Evolutionary conservation across 108 stramenopile genomes (phyloP).

Genomic region (Nitzschia sp.): DNA sequence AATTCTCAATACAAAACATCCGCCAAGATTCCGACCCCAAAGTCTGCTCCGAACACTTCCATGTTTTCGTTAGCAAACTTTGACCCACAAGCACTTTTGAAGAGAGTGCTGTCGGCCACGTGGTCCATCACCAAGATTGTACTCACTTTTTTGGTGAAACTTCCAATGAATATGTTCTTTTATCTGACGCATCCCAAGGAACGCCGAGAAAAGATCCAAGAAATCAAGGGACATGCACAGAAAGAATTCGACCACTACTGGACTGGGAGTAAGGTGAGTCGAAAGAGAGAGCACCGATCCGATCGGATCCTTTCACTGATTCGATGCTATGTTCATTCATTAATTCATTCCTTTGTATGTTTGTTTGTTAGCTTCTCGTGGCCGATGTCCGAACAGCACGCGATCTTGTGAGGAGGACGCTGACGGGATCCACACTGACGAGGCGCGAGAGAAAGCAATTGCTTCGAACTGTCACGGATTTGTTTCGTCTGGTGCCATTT

Average conservation of each 20-base stretch:
- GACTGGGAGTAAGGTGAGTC: conserved; percentile 88
- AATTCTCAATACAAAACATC: conserved; percentile 13
- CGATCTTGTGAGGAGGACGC: conserved; percentile 71
- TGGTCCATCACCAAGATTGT: conserved; percentile 22
- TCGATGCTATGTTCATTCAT: background rate
- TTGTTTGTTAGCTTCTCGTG: conserved; percentile 61
- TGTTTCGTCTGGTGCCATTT: conserved; percentile 97
- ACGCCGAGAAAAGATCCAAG: conserved; percentile 48
- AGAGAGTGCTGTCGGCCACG: conserved; percentile 13
- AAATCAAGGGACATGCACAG: conserved; percentile 68
- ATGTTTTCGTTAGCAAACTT: conserved; percentile 13
- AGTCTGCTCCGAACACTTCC: conserved; percentile 13
- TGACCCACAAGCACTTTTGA: conserved; percentile 23
- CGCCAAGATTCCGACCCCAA: conserved; percentile 46
- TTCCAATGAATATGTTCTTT: conserved; percentile 63
- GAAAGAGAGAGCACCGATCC: background rate
- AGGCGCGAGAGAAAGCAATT: conserved; percentile 97
- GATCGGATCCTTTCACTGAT: background rate
- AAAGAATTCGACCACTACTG: conserved; percentile 94
- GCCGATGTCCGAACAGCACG: conserved; percentile 90
- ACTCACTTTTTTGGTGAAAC: conserved; percentile 42
- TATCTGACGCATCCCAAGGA: conserved; percentile 67
- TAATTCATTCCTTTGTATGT: conserved; percentile 3
- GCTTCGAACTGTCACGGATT: conserved; percentile 92
- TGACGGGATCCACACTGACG: conserved; percentile 86